Evolutionary conservation across 805 yeast species (phyloP), one percentile per base, ranked within the genome.

Genomic region (Wilhelminamyces savonicus): DNA sequence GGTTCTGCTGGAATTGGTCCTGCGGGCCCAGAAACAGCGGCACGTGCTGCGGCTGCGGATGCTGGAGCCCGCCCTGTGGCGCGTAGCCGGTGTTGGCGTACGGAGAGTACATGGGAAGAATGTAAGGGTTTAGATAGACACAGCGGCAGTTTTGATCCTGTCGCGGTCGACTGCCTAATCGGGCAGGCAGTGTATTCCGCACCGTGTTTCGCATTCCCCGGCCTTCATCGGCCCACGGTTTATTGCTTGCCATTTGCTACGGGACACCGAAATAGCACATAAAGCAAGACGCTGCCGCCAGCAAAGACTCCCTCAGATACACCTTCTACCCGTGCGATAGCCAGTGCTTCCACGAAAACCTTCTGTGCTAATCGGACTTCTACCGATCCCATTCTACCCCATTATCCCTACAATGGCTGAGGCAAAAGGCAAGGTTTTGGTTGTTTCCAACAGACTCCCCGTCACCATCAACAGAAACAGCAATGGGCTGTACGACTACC

Each of bases 381-480:
- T n/a, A n/a, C n/a, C n/a, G n/a, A n/a, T n/a, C n/a, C n/a, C n/a
- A n/a, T n/a, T n/a, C n/a, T n/a, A n/a, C n/a, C n/a, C n/a, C n/a
- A n/a, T n/a, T n/a, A n/a, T n/a, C n/a, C n/a, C n/a, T n/a, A n/a
- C n/a, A n/a, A n/a, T n/a, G n/a, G n/a, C n/a, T n/a, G n/a, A n/a
- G n/a, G n/a, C n/a, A n/a, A n/a, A n/a, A n/a, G 85, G 85, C 5
- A 83, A 85, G 52, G 90, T 92, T 16, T 58, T 92, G 21, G 97
- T 94, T 4, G 94, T 92, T 2, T 87, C 97, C 7, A 92, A 92
- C 58, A 70, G 99, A 46, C 73, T 92, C 31, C 99, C 99, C 0
- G 96, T 92, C 28, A 92, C 98, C 1, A 84, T 90, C 45, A 76
- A 72, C 40, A 69, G 85, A 31, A 69, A 70, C 11, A 52, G 60